These are phyloP conservation scores for Hypoxylon crocopeplum DNA, from an alignment of 495 filamentous ascomycete genomes.

Conservation along the genomic window DNA sequence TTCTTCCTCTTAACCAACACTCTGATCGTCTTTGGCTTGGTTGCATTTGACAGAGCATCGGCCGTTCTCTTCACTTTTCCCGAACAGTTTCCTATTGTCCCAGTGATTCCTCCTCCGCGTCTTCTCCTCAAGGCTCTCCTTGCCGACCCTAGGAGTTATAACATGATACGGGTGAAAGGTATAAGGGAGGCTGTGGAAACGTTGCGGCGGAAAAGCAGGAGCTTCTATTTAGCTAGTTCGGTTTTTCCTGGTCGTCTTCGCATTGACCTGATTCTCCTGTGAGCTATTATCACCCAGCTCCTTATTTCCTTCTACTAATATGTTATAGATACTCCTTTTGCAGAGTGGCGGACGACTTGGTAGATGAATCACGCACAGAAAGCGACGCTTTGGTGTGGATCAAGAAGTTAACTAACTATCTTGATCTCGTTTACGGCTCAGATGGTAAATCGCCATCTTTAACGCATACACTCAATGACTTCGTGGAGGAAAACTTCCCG, in stretches of 20 bases:
- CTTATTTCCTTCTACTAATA: slow-evolving; percentile 20
- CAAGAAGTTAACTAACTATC: slow-evolving; percentile 55
- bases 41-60: slow-evolving; percentile 67
- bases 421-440: slow-evolving; percentile 51
- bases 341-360: slow-evolving; percentile 71
- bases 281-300: slow-evolving; percentile 20
- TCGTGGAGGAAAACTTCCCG: slow-evolving; percentile 55
- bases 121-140: slow-evolving; percentile 56
- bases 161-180: slow-evolving; percentile 58
- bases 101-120: slow-evolving; percentile 51
- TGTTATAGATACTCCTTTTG: slow-evolving; percentile 68
- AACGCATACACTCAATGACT: slow-evolving; percentile 35
- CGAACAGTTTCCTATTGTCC: slow-evolving; percentile 49
- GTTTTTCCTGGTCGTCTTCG: slow-evolving; percentile 68
- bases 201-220: slow-evolving; percentile 66
- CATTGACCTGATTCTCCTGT: slow-evolving; percentile 68
- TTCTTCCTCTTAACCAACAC: slow-evolving; percentile 73
- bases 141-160: slow-evolving; percentile 49
- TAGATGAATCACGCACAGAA: slow-evolving; percentile 61
- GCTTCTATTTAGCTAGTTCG: slow-evolving; percentile 71
- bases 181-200: slow-evolving; percentile 60
- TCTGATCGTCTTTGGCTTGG: slow-evolving; percentile 68
- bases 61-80: slow-evolving; percentile 65
- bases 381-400: slow-evolving; percentile 59
- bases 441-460: background rate